A percentile compares a stretch with the other conserved stretches of the same genome.
These are phyloP conservation scores for Rhodamnia argentea DNA, from an alignment of 345 rosid genomes.

Conservation along the genomic window DNA sequence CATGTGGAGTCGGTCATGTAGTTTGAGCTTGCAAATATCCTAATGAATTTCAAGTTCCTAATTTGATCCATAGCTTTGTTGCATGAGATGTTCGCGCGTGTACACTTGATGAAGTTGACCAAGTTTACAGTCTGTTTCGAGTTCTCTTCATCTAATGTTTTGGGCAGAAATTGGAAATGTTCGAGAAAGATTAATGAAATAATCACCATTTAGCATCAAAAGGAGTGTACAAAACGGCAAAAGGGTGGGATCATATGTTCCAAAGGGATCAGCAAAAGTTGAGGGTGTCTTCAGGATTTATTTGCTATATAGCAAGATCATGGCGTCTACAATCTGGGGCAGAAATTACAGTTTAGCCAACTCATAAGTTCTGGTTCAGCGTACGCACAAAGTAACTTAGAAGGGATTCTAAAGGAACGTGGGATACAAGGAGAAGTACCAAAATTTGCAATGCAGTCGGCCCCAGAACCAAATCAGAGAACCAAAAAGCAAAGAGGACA, in stretches of 20 bases:
- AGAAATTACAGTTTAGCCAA: neutral
- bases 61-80: neutral
- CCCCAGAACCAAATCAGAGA: neutral
- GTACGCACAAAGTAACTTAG: neutral
- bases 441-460: neutral
- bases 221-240: neutral
- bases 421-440: neutral
- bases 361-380: neutral
- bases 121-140: neutral
- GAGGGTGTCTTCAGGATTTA: neutral
- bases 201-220: neutral
- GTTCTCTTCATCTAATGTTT: neutral
- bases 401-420: neutral
- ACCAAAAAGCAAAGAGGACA: neutral
- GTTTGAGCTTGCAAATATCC: neutral
- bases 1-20: neutral
- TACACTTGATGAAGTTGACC: neutral
- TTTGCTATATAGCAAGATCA: neutral
- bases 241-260: neutral
- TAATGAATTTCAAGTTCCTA: neutral
- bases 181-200: neutral
- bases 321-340: neutral
- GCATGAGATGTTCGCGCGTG: neutral
- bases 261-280: neutral
- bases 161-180: neutral